Base-by-base conservation (phyloP, 768 basidiomycete species). In the Pisolithus marmoratus region DNA sequence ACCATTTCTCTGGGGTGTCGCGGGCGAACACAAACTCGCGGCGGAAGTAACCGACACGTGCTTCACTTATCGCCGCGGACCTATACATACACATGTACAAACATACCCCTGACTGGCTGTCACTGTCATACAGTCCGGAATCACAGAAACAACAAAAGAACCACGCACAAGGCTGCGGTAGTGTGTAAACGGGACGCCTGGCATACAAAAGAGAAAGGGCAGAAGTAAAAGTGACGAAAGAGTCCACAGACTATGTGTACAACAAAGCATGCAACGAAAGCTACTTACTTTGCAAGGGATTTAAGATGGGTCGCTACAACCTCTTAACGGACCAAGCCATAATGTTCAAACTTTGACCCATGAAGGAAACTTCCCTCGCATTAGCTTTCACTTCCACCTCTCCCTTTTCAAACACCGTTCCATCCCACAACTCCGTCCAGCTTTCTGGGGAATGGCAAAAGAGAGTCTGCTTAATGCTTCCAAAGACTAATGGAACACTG, bases 371-470 rank as follows among this genome's bases (percentile, higher is more conserved):
- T 44, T 53, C 50, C 12, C 31, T 11, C 29, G 64, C 44, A 23
- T 34, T 26, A 38, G 64, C 59, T 29, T 59, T 58, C 2, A 68
- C 63, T 48, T 61, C 49, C 22, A 72, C 69, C 46, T 55, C 54
- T 7, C 70, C 70, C 54, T 61, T 57, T 53, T 55, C 51, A 38
- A 72, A 71, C 3, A 72, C 58, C 22, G 48, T 59, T 11, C 65
- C 65, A 31, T 72, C 64, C 70, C 70, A 72, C 55, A 72, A 47
- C 41, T 54, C 62, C n/a, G 36, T 54, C 70, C 71, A 72, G 46
- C 60, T 69, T 46, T 63, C 58, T 2, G 65, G 58, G 17, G 54
- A 58, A 41, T 72, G 70, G 51, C 62, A 63, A 50, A 66, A 70
- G 15, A 40, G 36, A 12, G 48, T 26, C 11, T 24, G n/a, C 5